These are phyloP conservation scores for Eucalyptus microcorys DNA, from an alignment of 345 rosid species.

Conservation along the genomic window DNA sequence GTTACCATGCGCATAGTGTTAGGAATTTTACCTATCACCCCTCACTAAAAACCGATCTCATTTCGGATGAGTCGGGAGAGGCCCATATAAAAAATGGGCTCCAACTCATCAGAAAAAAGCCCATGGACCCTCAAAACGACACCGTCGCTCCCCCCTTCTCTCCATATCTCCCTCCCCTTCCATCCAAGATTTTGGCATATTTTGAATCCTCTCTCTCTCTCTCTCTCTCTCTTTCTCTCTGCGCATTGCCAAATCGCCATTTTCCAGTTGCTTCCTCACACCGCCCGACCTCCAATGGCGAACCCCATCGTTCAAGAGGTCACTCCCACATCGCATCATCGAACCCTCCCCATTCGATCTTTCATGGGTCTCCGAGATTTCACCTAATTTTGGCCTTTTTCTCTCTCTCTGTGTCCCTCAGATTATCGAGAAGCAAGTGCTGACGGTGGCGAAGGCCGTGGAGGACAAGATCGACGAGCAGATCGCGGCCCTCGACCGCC, in stretches of 20 bases:
- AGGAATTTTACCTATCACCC: not conserved
- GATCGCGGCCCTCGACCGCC: conserved; percentile 71
- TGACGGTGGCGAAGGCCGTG: conserved; percentile 84
- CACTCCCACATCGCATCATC: fast-evolving
- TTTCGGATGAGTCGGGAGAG: not conserved
- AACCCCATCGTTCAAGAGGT: conserved; percentile 35
- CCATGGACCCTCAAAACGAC: not conserved
- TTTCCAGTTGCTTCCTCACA: not conserved
- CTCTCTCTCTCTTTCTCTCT: not conserved
- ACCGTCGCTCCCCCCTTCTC: not conserved
- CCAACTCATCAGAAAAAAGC: not conserved
- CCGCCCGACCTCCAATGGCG: conserved; percentile 9
- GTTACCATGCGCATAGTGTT: too few relatives aligned
- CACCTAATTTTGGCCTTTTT: not conserved
- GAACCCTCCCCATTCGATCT: not conserved
- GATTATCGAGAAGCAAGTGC: conserved; percentile 79
- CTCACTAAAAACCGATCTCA: fast-evolving
- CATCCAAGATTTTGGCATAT: fast-evolving
- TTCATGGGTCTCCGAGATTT: not conserved
- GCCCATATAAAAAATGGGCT: not conserved
- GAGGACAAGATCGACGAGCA: conserved; percentile 91
- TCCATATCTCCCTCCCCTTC: not conserved
- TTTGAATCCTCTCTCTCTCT: not conserved
- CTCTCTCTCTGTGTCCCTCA: conserved; percentile 5
- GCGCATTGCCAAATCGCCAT: not conserved